Conservation (phyloP, 2,329 filamentous ascomycete species). For the Diaporthe longicolla region DNA sequence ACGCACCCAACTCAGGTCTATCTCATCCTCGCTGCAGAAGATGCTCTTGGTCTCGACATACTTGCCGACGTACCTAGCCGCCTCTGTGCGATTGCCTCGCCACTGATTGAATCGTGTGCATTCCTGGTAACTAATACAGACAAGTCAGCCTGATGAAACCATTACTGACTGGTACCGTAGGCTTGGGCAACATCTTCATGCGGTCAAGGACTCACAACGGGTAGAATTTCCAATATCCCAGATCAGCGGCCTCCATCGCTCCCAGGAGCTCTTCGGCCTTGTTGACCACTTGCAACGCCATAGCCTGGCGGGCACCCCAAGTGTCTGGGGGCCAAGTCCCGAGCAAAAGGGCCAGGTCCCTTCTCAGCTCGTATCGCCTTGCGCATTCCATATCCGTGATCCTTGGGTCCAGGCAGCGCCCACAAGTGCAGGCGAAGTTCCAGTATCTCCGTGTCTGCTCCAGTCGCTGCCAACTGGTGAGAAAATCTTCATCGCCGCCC, state of each 20-base stretch:
- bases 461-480: neutral
- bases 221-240: constrained; percentile 1
- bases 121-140: neutral
- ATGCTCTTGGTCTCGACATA: constrained; percentile 3
- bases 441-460: neutral
- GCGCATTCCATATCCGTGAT: neutral
- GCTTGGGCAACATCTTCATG: neutral
- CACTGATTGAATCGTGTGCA: neutral
- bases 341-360: neutral
- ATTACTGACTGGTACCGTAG: too few species aligned
- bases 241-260: neutral
- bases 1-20: constrained; percentile 11
- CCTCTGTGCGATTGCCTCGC: neutral
- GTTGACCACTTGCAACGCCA: neutral
- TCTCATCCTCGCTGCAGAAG: constrained; percentile 2
- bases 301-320: neutral
- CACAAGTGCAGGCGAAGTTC: constrained; percentile 14
- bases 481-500: neutral
- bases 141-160: neutral
- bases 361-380: neutral
- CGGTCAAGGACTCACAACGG: neutral
- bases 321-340: too few species aligned
- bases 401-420: neutral
- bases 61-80: neutral
- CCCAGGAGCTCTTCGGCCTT: neutral